Evolutionary conservation across 176 grass and related monocot genomes (phyloP), one percentile per base, ranked within the genome.

Genomic region (Oryza rufipogon): DNA sequence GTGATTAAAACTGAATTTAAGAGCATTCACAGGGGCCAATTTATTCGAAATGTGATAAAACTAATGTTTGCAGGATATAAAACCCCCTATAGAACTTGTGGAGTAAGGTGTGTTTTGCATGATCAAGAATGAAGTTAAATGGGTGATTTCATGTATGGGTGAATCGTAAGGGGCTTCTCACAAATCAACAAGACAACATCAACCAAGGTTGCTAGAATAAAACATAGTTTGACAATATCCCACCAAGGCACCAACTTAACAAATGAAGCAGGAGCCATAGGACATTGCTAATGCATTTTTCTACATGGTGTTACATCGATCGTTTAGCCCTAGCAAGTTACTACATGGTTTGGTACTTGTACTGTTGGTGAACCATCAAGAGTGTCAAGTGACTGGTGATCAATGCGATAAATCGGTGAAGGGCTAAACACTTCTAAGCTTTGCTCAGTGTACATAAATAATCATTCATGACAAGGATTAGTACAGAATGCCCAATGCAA

Each of bases 391-490:
- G 58, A 63, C 8, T 63, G 58, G 33, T 33, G 73, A 33, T 22
- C 52, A 39, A 64, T 15, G 65, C 34, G 54, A 45, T 16, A 15
- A 19, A 71, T 64, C 36, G 83, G 4, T 64, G 25, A 85, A 63
- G 60, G 14, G 4, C 34, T 36, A 5, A 10, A 74, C 71, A 69
- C 49, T 39, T 69, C 16, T 44, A n/a, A 47, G 47, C 48, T 82
- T 63, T 89, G 28, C 28, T 69, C 10, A 58, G 36, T 17, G 65
- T 19, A 64, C 70, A 51, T 76, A 76, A 44, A 45, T 26, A 25
- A 82, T 47, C 26, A 76, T 6, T 70, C 12, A 48, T 44, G 68
- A 60, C 2, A 78, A 77, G 48, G 71, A 83, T 66, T 17, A 74
- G 63, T 39, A 58, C 20, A 20, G 58, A 64, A 51, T 69, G 7